Percentiles rank a stretch among this genome's conserved stretches.
Evolutionary conservation across 257 asterid species (phyloP).

Genomic region (Nicotiana noctiflora): DNA sequence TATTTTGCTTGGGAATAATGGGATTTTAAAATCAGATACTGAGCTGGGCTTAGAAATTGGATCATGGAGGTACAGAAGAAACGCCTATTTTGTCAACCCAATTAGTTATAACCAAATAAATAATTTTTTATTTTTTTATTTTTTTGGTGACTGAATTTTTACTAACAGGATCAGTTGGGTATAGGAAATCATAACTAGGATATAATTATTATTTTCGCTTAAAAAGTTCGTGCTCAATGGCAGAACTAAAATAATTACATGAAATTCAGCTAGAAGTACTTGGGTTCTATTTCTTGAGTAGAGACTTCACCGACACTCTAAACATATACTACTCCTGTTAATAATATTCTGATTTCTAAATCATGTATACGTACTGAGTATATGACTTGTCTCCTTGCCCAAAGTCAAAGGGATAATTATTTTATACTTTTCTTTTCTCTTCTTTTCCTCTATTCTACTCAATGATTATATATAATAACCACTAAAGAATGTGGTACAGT

Average conservation of each 20-base stretch:
- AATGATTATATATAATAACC: too few relatives aligned
- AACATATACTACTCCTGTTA: background rate
- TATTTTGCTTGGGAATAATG: conserved; percentile 1
- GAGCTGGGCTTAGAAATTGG: conserved; percentile 11
- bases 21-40: background rate
- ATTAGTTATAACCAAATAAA: too few relatives aligned
- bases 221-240: too few relatives aligned
- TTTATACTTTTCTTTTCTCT: background rate
- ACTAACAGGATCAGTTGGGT: too few relatives aligned
- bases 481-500: too few relatives aligned
- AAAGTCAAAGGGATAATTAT: background rate
- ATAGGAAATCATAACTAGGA: too few relatives aligned
- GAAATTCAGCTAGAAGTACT: background rate
- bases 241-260: background rate
- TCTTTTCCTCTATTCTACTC: background rate
- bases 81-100: background rate
- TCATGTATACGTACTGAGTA: background rate
- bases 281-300: background rate
- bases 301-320: background rate
- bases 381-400: background rate
- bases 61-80: background rate
- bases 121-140: too few relatives aligned
- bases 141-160: too few relatives aligned
- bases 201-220: too few relatives aligned
- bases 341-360: background rate